These are phyloP conservation scores for Calonectria pteridis DNA, from an alignment of 2,329 filamentous ascomycete genomes.

Conservation along the genomic window DNA sequence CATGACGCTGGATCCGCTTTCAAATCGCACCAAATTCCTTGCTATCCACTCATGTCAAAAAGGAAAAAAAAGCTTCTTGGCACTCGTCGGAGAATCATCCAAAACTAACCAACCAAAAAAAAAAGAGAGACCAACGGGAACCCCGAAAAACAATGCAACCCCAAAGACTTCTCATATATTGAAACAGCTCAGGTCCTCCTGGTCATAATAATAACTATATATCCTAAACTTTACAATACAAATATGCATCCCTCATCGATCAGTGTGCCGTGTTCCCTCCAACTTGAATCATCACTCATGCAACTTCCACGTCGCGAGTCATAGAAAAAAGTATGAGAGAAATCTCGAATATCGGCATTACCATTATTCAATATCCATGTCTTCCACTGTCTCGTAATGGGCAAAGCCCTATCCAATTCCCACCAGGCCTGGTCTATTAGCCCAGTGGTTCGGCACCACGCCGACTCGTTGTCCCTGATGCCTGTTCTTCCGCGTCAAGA, in stretches of 20 bases:
- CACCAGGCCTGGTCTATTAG: conserved; percentile 22
- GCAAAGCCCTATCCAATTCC: conserved; percentile 39
- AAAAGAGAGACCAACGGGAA: not conserved
- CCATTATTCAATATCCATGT: conserved; percentile 48
- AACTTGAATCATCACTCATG: not conserved
- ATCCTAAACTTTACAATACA: not conserved
- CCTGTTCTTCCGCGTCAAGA: conserved; percentile 20
- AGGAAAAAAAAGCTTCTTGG: not conserved
- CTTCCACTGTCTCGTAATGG: conserved; percentile 27
- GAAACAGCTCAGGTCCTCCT: not conserved
- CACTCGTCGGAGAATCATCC: not conserved
- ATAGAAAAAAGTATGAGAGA: not conserved
- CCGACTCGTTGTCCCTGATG: conserved; percentile 10
- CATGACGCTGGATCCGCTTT: not conserved
- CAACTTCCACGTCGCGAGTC: not conserved
- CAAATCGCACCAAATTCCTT: not conserved
- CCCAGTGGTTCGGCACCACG: not conserved
- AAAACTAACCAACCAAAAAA: not conserved
- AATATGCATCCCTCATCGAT: not conserved
- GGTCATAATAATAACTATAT: not conserved
- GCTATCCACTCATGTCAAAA: not conserved
- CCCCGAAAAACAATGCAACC: not conserved
- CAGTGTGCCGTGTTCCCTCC: not conserved
- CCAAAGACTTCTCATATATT: not conserved
- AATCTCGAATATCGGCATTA: conserved; percentile 41